These are phyloP conservation scores for Desmodesmus armatus DNA, from an alignment of 139 green algal genomes.

Conservation along the genomic window DNA sequence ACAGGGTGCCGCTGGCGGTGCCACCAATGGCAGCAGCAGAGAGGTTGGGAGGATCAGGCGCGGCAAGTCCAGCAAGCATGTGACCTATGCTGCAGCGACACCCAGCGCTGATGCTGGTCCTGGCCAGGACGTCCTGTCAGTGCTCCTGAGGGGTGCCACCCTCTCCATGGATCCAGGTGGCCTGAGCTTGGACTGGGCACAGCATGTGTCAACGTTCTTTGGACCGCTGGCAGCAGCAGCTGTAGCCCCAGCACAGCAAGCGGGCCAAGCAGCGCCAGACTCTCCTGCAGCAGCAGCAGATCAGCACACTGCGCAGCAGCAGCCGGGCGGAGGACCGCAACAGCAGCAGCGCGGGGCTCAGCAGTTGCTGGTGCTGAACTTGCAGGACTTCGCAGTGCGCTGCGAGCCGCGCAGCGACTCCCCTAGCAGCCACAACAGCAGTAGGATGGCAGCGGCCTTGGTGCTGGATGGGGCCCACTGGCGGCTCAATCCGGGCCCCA, in stretches of 20 bases:
- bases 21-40: too few species aligned
- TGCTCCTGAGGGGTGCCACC: slow-evolving; percentile 31
- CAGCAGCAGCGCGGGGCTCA: slow-evolving; percentile 8
- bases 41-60: too few species aligned
- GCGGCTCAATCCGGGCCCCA: slow-evolving; percentile 10
- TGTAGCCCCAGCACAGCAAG: background rate
- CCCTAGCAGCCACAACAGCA: slow-evolving; percentile 3
- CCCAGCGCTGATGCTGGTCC: background rate
- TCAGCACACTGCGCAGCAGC: too few species aligned
- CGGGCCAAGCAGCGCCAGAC: background rate
- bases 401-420: slow-evolving; percentile 40
- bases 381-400: slow-evolving; percentile 47
- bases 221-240: slow-evolving; percentile 13
- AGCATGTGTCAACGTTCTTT: background rate
- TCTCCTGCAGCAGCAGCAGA: slow-evolving; percentile 8
- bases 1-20: too few species aligned
- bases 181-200: slow-evolving; percentile 20
- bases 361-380: background rate
- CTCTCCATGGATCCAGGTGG: slow-evolving; percentile 30
- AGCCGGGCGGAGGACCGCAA: too few species aligned
- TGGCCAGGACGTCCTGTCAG: slow-evolving; percentile 1
- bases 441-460: slow-evolving; percentile 41
- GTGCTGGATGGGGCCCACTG: slow-evolving; percentile 46
- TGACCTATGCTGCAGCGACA: too few species aligned
- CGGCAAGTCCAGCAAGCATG: too few species aligned